Conservation (phyloP, 2,329 filamentous ascomycete genomes). For the Paradendryphiella salina region DNA sequence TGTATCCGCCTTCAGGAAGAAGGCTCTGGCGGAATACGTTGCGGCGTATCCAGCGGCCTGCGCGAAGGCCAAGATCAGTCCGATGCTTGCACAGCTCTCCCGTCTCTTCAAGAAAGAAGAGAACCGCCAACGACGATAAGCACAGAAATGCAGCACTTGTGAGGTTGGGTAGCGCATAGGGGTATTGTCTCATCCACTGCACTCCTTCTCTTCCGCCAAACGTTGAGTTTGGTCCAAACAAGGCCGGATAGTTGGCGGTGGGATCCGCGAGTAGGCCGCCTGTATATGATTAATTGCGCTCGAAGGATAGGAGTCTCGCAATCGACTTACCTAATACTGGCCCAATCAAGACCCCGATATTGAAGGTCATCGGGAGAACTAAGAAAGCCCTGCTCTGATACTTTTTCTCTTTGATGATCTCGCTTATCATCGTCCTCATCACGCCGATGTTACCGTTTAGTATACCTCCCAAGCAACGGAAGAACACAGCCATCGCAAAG, state of each 20-base stretch:
- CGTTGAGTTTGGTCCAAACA: conserved; percentile 64
- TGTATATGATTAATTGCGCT: conserved; percentile 41
- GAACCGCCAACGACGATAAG: conserved; percentile 57
- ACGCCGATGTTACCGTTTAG: conserved; percentile 75
- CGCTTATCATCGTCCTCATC: conserved; percentile 73
- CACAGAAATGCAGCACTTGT: conserved; percentile 65
- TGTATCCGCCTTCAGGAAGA: conserved; percentile 35
- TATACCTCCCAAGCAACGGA: conserved; percentile 67
- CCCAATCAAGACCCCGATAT: conserved; percentile 57
- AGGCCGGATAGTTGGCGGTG: conserved; percentile 60
- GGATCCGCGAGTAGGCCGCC: conserved; percentile 72
- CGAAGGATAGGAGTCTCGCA: no score
- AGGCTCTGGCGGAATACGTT: conserved; percentile 37
- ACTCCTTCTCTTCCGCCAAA: conserved; percentile 63
- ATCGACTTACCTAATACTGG: conserved; percentile 41
- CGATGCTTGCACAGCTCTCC: conserved; percentile 48
- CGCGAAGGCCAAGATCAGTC: conserved; percentile 47
- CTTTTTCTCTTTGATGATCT: conserved; percentile 72
- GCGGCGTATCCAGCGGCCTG: conserved; percentile 47
- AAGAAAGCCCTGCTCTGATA: conserved; percentile 61
- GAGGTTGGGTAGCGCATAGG: conserved; percentile 71
- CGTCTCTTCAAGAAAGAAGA: conserved; percentile 68
- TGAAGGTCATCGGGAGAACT: conserved; percentile 69
- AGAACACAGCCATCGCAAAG: conserved; percentile 65
- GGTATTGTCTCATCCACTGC: conserved; percentile 66